phyloP scores from a whole-genome alignment of 495 filamentous ascomycete species.

The Aspergillus avenaceus region DNA sequence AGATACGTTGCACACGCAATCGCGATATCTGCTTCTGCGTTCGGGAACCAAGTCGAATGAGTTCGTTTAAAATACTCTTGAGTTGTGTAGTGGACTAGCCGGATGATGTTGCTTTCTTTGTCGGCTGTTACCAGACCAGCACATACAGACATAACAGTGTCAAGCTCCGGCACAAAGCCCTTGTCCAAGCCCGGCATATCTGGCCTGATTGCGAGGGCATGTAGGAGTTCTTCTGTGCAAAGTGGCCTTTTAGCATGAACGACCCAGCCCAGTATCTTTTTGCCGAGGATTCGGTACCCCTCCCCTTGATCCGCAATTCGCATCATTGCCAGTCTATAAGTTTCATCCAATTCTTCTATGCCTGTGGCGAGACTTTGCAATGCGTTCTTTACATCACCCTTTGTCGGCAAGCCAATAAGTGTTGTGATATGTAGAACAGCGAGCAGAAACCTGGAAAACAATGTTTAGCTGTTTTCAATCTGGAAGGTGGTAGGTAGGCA shows the following conservation, averaged over 20 bases:
- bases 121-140: constrained; percentile 51
- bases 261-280: constrained; percentile 31
- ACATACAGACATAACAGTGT: constrained; percentile 44
- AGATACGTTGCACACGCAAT: constrained; percentile 9
- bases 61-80: constrained; percentile 41
- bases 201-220: constrained; percentile 42
- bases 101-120: constrained; percentile 39
- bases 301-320: constrained; percentile 22
- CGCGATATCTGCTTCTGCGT: constrained; percentile 8
- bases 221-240: constrained; percentile 37
- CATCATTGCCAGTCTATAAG: constrained; percentile 20
- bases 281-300: constrained; percentile 23
- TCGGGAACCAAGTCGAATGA: constrained; percentile 12
- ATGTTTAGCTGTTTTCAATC: not conserved
- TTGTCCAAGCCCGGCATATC: constrained; percentile 27
- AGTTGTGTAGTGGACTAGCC: constrained; percentile 53
- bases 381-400: constrained; percentile 24
- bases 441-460: constrained; percentile 46
- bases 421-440: constrained; percentile 47
- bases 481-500: not conserved
- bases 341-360: constrained; percentile 14
- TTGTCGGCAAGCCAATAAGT: constrained; percentile 29
- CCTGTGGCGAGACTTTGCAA: constrained; percentile 27
- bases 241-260: constrained; percentile 35
- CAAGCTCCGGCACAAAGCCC: constrained; percentile 31